Conservation (phyloP, 306 rosid genomes). For the Pterocarpus macrocarpus region DNA sequence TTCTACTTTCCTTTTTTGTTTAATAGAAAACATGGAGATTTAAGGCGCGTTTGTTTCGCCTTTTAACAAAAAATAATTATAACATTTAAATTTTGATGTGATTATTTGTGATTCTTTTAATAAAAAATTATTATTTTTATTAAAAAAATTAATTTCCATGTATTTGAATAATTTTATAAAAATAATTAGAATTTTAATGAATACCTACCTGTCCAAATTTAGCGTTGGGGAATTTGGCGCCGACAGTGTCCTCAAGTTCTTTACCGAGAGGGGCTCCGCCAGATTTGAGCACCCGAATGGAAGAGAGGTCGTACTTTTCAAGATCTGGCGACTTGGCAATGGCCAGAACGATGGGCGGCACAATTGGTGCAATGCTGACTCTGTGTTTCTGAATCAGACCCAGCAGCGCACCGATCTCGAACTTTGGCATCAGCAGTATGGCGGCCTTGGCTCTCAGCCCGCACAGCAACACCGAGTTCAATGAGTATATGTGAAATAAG, state of each 20-base stretch:
- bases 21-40: too few species aligned
- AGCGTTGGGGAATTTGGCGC: slow-evolving; percentile 67
- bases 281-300: slow-evolving; percentile 55
- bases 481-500: slow-evolving; percentile 65
- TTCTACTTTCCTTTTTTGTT: too few species aligned
- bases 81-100: too few species aligned
- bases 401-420: slow-evolving; percentile 57
- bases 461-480: slow-evolving; percentile 69
- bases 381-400: slow-evolving; percentile 48
- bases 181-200: too few species aligned
- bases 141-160: too few species aligned
- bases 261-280: slow-evolving; percentile 76
- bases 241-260: slow-evolving; percentile 66
- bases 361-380: slow-evolving; percentile 56
- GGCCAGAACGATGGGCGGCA: slow-evolving; percentile 65
- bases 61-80: too few species aligned
- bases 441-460: slow-evolving; percentile 62
- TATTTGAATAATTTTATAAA: too few species aligned
- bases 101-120: too few species aligned
- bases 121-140: too few species aligned
- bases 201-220: slow-evolving; percentile 77
- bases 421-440: slow-evolving; percentile 63
- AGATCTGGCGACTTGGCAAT: slow-evolving; percentile 62
- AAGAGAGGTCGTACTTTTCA: slow-evolving; percentile 55
- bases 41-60: too few species aligned